Evolutionary conservation across 441 rosid genomes (phyloP).

Genomic region (Gossypium schwendimanii): DNA sequence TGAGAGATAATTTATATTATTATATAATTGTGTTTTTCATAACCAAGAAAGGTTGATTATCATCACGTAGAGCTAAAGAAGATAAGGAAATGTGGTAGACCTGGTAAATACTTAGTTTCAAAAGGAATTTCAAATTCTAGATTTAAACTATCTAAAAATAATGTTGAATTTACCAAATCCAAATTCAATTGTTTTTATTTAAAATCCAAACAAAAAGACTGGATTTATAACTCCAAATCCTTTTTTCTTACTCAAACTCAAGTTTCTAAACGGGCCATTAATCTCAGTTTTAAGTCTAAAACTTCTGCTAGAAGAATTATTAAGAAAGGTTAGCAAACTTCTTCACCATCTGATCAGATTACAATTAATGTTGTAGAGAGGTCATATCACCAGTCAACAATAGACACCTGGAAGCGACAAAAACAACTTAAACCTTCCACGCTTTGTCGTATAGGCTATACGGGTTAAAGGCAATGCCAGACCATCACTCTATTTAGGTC

Average conservation of each 20-base stretch:
- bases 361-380: neutral
- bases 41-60: too few relatives aligned
- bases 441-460: neutral
- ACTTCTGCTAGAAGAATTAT: neutral
- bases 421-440: conserved; percentile 1
- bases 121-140: neutral
- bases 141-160: neutral
- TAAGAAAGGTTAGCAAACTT: neutral
- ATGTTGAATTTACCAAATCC: neutral
- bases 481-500: neutral
- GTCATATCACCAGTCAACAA: neutral
- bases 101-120: neutral
- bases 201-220: neutral
- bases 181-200: neutral
- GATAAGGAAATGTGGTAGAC: neutral
- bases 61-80: neutral
- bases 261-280: neutral
- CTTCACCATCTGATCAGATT: neutral
- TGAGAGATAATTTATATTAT: too few relatives aligned
- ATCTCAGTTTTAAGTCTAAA: neutral
- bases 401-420: neutral
- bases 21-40: too few relatives aligned
- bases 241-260: too few relatives aligned
- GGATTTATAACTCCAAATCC: neutral
- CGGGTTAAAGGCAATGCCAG: neutral